Percentiles rank a stretch among this genome's conserved stretches.
Evolutionary conservation across 2,329 filamentous ascomycete genomes (phyloP).

Genomic region (Beauveria medogensis): DNA sequence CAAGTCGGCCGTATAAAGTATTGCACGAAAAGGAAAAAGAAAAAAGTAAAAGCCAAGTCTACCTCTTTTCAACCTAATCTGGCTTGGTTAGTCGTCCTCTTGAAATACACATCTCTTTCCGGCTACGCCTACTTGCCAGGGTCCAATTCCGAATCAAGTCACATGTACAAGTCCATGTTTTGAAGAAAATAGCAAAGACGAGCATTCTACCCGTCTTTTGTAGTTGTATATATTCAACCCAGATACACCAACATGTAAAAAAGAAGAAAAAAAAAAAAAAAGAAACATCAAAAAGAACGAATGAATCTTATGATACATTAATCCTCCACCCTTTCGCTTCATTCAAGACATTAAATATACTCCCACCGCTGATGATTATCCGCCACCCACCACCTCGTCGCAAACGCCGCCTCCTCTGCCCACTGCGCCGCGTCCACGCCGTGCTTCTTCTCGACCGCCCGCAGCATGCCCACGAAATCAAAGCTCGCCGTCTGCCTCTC

Average conservation of each 20-base stretch:
- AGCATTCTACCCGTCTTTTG: background rate
- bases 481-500: slow-evolving; percentile 14
- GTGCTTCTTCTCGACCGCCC: slow-evolving; percentile 16
- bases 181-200: background rate
- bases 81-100: too few species aligned
- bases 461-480: slow-evolving; percentile 6
- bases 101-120: too few species aligned
- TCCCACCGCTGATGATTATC: slow-evolving; percentile 28
- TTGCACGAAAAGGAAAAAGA: too few species aligned
- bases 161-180: too few species aligned
- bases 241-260: too few species aligned
- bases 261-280: background rate
- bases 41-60: too few species aligned
- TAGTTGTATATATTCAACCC: too few species aligned
- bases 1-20: too few species aligned
- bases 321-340: background rate
- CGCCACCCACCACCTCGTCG: slow-evolving; percentile 28
- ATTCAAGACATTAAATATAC: slow-evolving; percentile 17
- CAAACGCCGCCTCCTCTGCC: slow-evolving; percentile 25
- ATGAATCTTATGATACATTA: background rate
- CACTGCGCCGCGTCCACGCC: slow-evolving; percentile 23
- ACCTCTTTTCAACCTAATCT: too few species aligned
- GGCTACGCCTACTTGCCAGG: too few species aligned
- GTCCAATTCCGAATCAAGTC: too few species aligned
- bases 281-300: background rate